Base-by-base conservation (phyloP, 768 basidiomycete species). In the Rhodotorula diobovata region DNA sequence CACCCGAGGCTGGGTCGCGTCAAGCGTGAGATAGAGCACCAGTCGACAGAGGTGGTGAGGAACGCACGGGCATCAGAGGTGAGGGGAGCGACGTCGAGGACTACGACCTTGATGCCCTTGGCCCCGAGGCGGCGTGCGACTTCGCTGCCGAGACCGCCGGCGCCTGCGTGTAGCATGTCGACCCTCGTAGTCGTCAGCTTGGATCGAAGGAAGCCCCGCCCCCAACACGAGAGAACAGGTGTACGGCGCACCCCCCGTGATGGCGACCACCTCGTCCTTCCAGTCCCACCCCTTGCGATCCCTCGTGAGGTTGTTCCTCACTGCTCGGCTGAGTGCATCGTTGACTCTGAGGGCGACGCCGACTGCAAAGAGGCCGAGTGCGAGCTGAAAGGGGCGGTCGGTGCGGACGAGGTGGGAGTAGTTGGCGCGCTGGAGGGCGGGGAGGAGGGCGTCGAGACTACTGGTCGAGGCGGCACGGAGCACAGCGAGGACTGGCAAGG, bases 101-200 rank as follows among this genome's bases (percentile, higher is more conserved):
- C 90, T 18, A 90, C 88, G 2, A 95, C 91, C 14, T 84, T 87
- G 28, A 91, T 89, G 73, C 88, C 90, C 63, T 90, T 85, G 67
- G 88, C 85, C 0, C 91, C 90, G 30, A 97, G 83, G 0, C 92
- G 93, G 76, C 92, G 89, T 25, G 92, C 92, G 11, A 96, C 83
- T 4, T 94, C 82, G 78, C 90, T 89, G 39, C 95, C 95, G 35
- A 97, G 84, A 10, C 95, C 95, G 41, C 90, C 92, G 12, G 93
- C 84, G 34, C 93, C 92, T 93, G 71, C 39, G 14, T 21, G 23
- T 15, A 12, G 32, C 3, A 21, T 14, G 9, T 2, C 11, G 14
- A 35, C 30, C 20, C 30, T 10, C 63, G 46, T 63, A 18, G 54
- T 48, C 41, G 46, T 28, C 35, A 11, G 18, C 6, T 28, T 35